Conservation (phyloP, 2,329 filamentous ascomycete species). For the Fusarium nygamai region DNA sequence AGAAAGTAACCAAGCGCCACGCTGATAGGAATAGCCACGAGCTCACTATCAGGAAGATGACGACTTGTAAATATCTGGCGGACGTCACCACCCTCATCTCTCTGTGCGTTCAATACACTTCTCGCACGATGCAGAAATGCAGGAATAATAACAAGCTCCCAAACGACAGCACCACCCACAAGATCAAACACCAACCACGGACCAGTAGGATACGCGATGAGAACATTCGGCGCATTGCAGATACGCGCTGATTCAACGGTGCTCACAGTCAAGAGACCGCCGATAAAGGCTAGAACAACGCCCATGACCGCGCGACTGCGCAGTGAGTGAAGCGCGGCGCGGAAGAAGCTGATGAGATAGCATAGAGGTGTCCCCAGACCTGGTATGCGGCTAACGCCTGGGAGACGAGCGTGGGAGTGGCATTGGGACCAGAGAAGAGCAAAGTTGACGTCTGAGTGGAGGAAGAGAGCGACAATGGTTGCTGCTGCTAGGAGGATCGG, state of each 20-base stretch:
- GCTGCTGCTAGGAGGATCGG: conserved; percentile 58
- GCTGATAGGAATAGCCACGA: conserved; percentile 64
- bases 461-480: conserved; percentile 55
- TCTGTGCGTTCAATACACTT: conserved; percentile 45
- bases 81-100: conserved; percentile 16
- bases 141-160: conserved; percentile 62
- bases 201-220: conserved; percentile 52
- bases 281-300: conserved; percentile 56
- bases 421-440: conserved; percentile 65
- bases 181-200: conserved; percentile 61
- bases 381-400: conserved; percentile 56
- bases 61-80: conserved; percentile 42
- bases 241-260: conserved; percentile 61
- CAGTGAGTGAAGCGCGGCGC: conserved; percentile 52
- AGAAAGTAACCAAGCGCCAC: conserved; percentile 59
- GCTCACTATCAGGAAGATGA: conserved; percentile 60
- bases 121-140: conserved; percentile 58
- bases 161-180: conserved; percentile 60
- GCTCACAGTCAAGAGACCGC: conserved; percentile 59
- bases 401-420: conserved; percentile 58
- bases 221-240: conserved; percentile 49
- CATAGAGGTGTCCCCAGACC: conserved; percentile 58
- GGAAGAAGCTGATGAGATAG: conserved; percentile 62
- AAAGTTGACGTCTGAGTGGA: conserved; percentile 61
- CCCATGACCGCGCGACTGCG: conserved; percentile 55